Percentiles rank a stretch among this genome's conserved stretches.
These are phyloP conservation scores for Taphrina betulina DNA, from an alignment of 1,139 yeast genomes.

Conservation along the genomic window DNA sequence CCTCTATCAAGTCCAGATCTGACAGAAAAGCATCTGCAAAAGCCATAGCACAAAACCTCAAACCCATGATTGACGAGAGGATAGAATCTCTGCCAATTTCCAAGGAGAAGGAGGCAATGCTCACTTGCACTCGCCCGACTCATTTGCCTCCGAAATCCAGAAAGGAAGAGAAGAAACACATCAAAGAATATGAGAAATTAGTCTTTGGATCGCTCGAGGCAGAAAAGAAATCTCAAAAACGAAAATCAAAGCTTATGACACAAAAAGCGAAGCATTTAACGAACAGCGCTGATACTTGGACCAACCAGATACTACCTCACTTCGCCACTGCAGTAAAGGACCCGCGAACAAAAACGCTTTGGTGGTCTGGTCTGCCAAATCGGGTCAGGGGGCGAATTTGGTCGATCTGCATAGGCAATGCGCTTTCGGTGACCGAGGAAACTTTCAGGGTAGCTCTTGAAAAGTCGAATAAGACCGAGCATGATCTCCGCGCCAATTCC, in stretches of 20 bases:
- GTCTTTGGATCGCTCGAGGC: conserved; percentile 51
- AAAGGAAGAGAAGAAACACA: conserved; percentile 57
- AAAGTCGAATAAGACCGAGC: conserved; percentile 39
- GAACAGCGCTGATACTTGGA: conserved; percentile 52
- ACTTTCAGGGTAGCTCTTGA: conserved; percentile 39
- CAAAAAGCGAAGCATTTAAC: conserved; percentile 43
- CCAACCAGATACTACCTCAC: conserved; percentile 47
- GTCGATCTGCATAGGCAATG: conserved; percentile 48
- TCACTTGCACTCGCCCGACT: conserved; percentile 60
- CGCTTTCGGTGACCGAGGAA: conserved; percentile 40
- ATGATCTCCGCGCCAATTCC: conserved; percentile 5
- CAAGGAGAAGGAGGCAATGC: conserved; percentile 43
- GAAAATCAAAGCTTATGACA: conserved; percentile 41
- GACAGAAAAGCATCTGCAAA: conserved; percentile 25
- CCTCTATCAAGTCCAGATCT: background rate
- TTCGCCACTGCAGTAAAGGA: conserved; percentile 45
- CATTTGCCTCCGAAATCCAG: conserved; percentile 66
- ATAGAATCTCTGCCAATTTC: conserved; percentile 38
- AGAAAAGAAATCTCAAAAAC: conserved; percentile 43
- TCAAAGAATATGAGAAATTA: conserved; percentile 55
- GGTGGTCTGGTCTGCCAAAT: conserved; percentile 70
- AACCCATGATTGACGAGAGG: conserved; percentile 10
- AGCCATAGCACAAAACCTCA: conserved; percentile 11
- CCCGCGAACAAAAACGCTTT: conserved; percentile 53
- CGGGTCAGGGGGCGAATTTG: conserved; percentile 54